Evolutionary conservation across 345 rosid genomes (phyloP).

Genomic region (Eucalyptus virginea): DNA sequence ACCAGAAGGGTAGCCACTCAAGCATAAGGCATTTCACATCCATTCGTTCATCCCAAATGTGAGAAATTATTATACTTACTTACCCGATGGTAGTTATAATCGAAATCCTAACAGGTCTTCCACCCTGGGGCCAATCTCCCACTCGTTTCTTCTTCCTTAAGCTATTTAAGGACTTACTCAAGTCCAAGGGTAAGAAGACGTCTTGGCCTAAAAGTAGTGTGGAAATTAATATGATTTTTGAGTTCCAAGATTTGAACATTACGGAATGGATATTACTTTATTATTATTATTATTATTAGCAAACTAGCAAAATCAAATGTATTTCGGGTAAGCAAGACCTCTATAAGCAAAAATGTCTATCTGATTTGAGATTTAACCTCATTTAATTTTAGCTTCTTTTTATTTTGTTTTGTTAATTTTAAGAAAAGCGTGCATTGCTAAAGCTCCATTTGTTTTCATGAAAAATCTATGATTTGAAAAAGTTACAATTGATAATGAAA

Average conservation of each 20-base stretch:
- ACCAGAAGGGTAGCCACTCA: no score
- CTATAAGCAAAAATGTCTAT: not conserved
- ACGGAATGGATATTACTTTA: not conserved
- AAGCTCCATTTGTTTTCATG: not conserved
- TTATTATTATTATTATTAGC: no score
- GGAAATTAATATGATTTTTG: not conserved
- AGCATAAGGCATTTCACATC: not conserved
- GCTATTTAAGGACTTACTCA: not conserved
- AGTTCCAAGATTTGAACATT: not conserved
- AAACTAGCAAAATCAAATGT: not conserved
- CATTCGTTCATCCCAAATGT: not conserved
- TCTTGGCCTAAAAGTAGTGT: not conserved
- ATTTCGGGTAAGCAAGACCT: not conserved
- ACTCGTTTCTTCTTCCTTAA: not conserved
- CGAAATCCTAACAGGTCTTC: fast-evolving
- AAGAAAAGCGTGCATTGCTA: not conserved
- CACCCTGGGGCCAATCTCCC: fast-evolving
- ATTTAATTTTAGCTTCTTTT: no score
- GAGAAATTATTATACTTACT: fast-evolving
- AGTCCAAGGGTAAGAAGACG: not conserved
- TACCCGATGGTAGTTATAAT: fast-evolving
- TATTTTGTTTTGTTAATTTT: not conserved
- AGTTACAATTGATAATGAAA: not conserved
- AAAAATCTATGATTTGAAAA: not conserved
- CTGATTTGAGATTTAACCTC: no score